A percentile compares a stretch with the other conserved stretches of the same genome.
Evolutionary conservation across 2,329 filamentous ascomycete species (phyloP).

Genomic region (Aspergillus felis): DNA sequence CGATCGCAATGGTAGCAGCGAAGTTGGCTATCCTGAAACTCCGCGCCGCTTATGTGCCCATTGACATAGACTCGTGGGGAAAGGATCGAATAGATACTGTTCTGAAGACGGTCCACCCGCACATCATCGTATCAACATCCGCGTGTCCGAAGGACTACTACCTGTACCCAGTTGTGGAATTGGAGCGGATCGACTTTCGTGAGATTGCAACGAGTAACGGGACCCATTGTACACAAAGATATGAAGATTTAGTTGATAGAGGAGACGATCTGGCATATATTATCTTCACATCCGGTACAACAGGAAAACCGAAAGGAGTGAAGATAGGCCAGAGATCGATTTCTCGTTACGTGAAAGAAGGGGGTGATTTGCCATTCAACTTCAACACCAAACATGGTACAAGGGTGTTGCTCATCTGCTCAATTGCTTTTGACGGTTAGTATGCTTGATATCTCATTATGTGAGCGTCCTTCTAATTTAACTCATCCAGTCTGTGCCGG

Average conservation of each 20-base stretch:
- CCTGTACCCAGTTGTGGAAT: no score
- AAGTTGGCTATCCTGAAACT: background rate
- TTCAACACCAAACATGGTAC: constrained; percentile 1
- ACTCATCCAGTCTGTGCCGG: constrained; percentile 3
- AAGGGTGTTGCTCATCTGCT: constrained; percentile 18
- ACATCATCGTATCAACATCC: background rate
- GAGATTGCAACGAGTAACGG: no score
- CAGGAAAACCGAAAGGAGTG: constrained; percentile 3
- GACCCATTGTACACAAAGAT: background rate
- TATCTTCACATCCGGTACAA: constrained; percentile 5
- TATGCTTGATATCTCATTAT: background rate
- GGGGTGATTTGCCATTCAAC: constrained; percentile 2
- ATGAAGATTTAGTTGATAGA: background rate
- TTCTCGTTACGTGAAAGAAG: constrained; percentile 4
- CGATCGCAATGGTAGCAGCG: background rate
- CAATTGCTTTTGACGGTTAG: constrained; percentile 25
- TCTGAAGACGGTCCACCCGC: background rate
- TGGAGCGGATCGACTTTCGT: no score
- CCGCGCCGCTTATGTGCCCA: background rate
- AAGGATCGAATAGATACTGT: background rate
- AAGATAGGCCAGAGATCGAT: constrained; percentile 4
- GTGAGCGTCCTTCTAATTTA: background rate
- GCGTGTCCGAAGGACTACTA: no score
- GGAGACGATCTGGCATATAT: background rate
- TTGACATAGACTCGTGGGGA: background rate